Percentiles rank a stretch among this genome's conserved stretches.
Conservation (phyloP, 768 basidiomycete species). For the Suillus lakei region DNA sequence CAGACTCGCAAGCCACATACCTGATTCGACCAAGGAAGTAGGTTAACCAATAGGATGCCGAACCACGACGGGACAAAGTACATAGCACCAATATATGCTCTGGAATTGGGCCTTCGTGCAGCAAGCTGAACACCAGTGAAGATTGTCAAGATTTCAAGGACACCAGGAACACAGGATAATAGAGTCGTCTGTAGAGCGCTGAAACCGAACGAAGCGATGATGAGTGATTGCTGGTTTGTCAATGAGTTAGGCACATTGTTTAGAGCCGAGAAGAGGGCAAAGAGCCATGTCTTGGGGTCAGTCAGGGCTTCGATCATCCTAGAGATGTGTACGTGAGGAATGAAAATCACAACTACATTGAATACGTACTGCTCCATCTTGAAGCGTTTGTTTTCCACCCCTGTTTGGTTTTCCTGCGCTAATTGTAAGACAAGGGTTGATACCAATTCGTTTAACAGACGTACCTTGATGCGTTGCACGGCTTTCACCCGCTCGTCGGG, state of each 20-base stretch:
- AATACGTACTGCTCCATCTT: slow-evolving; percentile 68
- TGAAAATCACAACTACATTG: background rate
- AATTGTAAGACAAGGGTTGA: background rate
- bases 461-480: slow-evolving; percentile 60
- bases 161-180: slow-evolving; percentile 62
- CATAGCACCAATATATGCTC: slow-evolving; percentile 58
- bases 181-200: slow-evolving; percentile 63
- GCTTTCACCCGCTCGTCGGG: slow-evolving; percentile 57
- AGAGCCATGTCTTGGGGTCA: slow-evolving; percentile 73
- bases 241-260: slow-evolving; percentile 62
- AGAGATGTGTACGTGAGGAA: slow-evolving; percentile 5
- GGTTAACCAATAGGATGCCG: slow-evolving; percentile 59
- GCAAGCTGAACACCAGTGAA: slow-evolving; percentile 61
- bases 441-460: background rate
- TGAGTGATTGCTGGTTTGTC: slow-evolving; percentile 62
- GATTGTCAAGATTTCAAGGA: slow-evolving; percentile 67
- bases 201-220: slow-evolving; percentile 67
- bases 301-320: slow-evolving; percentile 64
- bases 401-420: slow-evolving; percentile 64
- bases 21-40: slow-evolving; percentile 63
- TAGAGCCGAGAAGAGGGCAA: slow-evolving; percentile 62
- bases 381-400: slow-evolving; percentile 75
- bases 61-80: slow-evolving; percentile 66
- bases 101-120: slow-evolving; percentile 52
- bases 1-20: slow-evolving; percentile 50